phyloP scores from a whole-genome alignment of 2,329 filamentous ascomycete genomes.

The Dichotomopilus funicola region DNA sequence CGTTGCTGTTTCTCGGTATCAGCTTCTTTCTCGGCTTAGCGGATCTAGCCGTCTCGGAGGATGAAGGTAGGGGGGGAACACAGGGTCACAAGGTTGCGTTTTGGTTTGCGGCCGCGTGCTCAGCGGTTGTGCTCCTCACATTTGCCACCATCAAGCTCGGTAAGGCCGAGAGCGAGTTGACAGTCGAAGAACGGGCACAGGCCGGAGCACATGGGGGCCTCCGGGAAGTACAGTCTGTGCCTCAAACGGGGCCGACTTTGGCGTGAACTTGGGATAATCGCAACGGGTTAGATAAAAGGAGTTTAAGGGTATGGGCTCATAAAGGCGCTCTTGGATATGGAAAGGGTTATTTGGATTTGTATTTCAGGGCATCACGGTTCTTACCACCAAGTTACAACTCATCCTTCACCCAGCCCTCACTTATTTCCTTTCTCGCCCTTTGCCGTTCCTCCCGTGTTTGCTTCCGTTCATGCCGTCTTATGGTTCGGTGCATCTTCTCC shows the following conservation, averaged over 20 bases:
- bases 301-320: background rate
- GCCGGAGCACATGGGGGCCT: background rate
- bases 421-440: constrained; percentile 18
- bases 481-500: constrained; percentile 25
- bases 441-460: constrained; percentile 22
- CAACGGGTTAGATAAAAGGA: background rate
- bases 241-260: background rate
- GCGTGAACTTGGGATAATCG: background rate
- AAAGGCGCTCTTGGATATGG: no score
- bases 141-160: constrained; percentile 51
- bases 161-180: constrained; percentile 35
- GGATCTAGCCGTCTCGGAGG: constrained; percentile 54
- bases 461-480: constrained; percentile 23
- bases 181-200: constrained; percentile 21
- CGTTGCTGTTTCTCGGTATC: constrained; percentile 63
- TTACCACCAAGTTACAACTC: constrained; percentile 17
- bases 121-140: constrained; percentile 44
- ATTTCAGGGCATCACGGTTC: no score
- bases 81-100: constrained; percentile 59
- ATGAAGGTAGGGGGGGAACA: constrained; percentile 36
- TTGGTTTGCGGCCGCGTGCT: constrained; percentile 57
- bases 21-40: constrained; percentile 65
- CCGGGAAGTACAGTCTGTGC: background rate
- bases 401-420: constrained; percentile 20
- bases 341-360: background rate